Base-by-base conservation (phyloP, 306 rosid species). In the Cicer chorassanicum region DNA sequence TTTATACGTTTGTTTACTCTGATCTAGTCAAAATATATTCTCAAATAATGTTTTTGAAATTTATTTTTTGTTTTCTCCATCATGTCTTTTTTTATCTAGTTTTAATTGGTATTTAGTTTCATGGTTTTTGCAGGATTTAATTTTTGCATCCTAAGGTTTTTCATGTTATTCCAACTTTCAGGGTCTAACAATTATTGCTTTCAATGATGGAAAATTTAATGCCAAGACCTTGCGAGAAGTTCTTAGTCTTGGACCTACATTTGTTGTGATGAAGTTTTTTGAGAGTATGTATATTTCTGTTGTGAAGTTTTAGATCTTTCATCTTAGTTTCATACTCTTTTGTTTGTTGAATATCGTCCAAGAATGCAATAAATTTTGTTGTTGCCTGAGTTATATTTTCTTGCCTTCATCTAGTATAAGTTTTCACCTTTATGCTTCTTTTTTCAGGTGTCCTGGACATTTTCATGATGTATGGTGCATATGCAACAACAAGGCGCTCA, bases 161-260 rank as follows among this genome's bases (percentile, higher is more conserved):
- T 55, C 15, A 67, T 53, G 43, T 68, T 9, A 41, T 72, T 57
- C 50, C 71, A 10, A 68, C 74, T 36, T 75, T 68, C 90, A 93
- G 98, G 98, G 90, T 65, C 87, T 93, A 49, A 59, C 93, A 40
- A 83, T 93, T 53, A 61, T 93, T 82, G 98, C 98, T 75, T 93
- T 93, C 88, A 93, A 93, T 65, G 0, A 91, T 56, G 86, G 82
- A 68, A 36, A 68, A 1, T 68, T 93, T 62, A 78, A 93, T 86
- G 77, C 44, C 74, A 87, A 91, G 88, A 91, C 94, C 77, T 76
- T 88, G 82, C 87, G 93, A 66, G 91, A 86, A 83, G 86, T 87
- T 87, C 90, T 93, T 70, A 93, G 98, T 81, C 92, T 93, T 68
- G 98, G 94, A 71, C 98, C 98, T 13, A 91, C 98, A 70, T 93